phyloP scores from a whole-genome alignment of 352 stramenopile species.

The Globisporangium ultimum region DNA sequence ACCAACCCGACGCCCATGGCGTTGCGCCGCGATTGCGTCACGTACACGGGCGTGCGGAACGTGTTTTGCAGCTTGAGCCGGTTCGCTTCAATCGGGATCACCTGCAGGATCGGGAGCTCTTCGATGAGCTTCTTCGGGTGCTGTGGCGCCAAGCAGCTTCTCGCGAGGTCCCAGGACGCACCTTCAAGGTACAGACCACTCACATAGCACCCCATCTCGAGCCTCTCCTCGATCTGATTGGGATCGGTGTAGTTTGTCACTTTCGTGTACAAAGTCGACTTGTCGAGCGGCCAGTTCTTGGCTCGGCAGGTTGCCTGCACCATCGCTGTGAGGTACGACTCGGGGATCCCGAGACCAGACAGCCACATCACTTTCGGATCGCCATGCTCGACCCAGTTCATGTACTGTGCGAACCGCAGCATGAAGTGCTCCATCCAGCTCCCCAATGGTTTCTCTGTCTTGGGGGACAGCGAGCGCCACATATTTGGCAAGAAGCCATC shows the following conservation, averaged over 20 bases:
- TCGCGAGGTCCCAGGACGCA: conserved; percentile 89
- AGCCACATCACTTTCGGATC: conserved; percentile 94
- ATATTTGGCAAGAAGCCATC: conserved; percentile 92
- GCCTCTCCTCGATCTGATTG: conserved; percentile 55
- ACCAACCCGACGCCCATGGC: conserved; percentile 95
- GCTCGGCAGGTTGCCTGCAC: conserved; percentile 93
- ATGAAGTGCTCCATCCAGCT: conserved; percentile 96
- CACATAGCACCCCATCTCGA: conserved; percentile 91
- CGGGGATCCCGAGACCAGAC: conserved; percentile 92
- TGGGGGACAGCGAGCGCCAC: conserved; percentile 88
- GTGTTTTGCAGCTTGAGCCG: conserved; percentile 95
- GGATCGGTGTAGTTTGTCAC: conserved; percentile 83
- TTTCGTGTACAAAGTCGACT: conserved; percentile 91
- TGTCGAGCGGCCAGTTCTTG: conserved; percentile 95
- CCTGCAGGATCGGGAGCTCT: conserved; percentile 92
- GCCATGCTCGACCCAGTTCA: conserved; percentile 86
- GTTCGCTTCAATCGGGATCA: conserved; percentile 94
- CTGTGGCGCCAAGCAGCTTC: conserved; percentile 77
- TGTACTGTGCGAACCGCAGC: conserved; percentile 87
- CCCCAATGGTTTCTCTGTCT: conserved; percentile 94
- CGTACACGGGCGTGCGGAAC: conserved; percentile 95
- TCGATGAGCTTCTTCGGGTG: conserved; percentile 94
- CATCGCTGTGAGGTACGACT: conserved; percentile 95
- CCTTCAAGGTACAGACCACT: conserved; percentile 92
- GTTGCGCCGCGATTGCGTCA: conserved; percentile 92